A percentile compares a stretch with the other conserved stretches of the same genome.
phyloP scores from a whole-genome alignment of 2,329 filamentous ascomycete species.

The Colletotrichum magnum region DNA sequence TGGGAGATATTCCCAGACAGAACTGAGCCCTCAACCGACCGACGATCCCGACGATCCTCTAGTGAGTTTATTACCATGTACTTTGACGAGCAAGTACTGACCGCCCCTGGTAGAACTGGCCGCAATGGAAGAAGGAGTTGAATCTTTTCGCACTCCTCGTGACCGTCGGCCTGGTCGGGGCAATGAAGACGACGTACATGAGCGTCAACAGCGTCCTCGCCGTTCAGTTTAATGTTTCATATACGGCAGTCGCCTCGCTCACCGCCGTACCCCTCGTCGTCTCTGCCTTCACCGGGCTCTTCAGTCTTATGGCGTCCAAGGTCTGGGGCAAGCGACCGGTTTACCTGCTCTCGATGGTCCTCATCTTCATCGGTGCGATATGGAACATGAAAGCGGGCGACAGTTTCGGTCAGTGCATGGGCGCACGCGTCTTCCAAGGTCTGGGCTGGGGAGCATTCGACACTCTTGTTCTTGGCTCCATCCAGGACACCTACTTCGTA shows the following conservation, averaged over 20 bases:
- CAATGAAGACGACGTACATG: constrained; percentile 69
- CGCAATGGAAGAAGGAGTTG: constrained; percentile 66
- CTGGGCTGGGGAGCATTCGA: constrained; percentile 73
- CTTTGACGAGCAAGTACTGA: background rate
- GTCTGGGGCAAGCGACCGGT: constrained; percentile 68
- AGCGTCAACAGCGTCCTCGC: constrained; percentile 62
- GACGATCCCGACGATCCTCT: constrained; percentile 68
- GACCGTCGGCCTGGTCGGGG: constrained; percentile 61
- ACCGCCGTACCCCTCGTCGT: constrained; percentile 68
- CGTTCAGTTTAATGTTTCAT: constrained; percentile 58
- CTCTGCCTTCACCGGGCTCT: constrained; percentile 61
- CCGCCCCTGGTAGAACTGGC: constrained; percentile 64
- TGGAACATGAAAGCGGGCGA: constrained; percentile 63
- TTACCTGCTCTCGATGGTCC: constrained; percentile 61
- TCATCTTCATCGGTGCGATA: constrained; percentile 63
- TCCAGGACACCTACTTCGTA: constrained; percentile 72
- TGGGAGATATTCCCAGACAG: constrained; percentile 58
- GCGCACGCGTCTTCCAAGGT: constrained; percentile 67
- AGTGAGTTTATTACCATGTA: constrained; percentile 51
- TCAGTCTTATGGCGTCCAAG: constrained; percentile 58
- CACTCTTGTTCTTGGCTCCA: constrained; percentile 64
- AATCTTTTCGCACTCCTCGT: constrained; percentile 63
- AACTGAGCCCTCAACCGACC: constrained; percentile 69
- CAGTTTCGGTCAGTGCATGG: constrained; percentile 63
- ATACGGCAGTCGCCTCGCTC: constrained; percentile 62